These are phyloP conservation scores for Diaporthe destruens DNA, from an alignment of 2,329 filamentous ascomycete genomes.

Conservation along the genomic window DNA sequence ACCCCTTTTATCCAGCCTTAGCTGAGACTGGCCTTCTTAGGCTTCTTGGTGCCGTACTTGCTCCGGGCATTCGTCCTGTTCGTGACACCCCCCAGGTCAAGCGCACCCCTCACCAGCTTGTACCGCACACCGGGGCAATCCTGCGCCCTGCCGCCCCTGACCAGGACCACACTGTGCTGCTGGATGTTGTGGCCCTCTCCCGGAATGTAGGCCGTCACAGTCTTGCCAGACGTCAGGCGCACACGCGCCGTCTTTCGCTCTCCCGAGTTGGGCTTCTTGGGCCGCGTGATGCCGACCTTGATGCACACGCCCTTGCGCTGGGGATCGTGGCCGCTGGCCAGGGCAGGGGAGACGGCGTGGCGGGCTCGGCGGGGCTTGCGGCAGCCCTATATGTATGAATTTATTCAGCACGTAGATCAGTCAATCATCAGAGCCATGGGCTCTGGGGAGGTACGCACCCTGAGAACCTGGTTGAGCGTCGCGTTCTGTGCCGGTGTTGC, in stretches of 20 bases:
- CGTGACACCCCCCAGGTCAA: slow-evolving; percentile 95
- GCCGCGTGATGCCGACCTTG: slow-evolving; percentile 91
- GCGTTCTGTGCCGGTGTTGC: slow-evolving; percentile 65
- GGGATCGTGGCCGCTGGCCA: slow-evolving; percentile 76
- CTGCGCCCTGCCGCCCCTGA: slow-evolving; percentile 92
- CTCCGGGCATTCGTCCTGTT: slow-evolving; percentile 87
- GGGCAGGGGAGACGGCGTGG: slow-evolving; percentile 88
- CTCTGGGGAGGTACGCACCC: slow-evolving; percentile 53
- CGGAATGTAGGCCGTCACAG: slow-evolving; percentile 94
- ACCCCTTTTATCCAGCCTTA: slow-evolving; percentile 41
- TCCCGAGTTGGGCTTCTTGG: slow-evolving; percentile 99
- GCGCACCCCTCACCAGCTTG: slow-evolving; percentile 88
- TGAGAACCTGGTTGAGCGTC: slow-evolving; percentile 80
- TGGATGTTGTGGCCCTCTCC: slow-evolving; percentile 99
- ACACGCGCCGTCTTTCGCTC: slow-evolving; percentile 97
- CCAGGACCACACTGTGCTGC: slow-evolving; percentile 97
- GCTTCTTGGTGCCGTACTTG: slow-evolving; percentile 99
- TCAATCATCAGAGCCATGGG: background rate
- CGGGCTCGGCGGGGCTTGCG: slow-evolving; percentile 84
- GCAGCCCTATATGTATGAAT: slow-evolving; percentile 68
- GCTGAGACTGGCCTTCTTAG: slow-evolving; percentile 80
- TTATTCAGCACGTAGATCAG: background rate
- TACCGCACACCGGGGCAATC: slow-evolving; percentile 99
- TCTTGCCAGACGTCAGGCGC: slow-evolving; percentile 85
- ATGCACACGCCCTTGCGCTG: slow-evolving; percentile 96